A percentile compares a stretch with the other conserved stretches of the same genome.
phyloP scores from a whole-genome alignment of 164 flowering plant species.

The Dillenia suffruticosa region DNA sequence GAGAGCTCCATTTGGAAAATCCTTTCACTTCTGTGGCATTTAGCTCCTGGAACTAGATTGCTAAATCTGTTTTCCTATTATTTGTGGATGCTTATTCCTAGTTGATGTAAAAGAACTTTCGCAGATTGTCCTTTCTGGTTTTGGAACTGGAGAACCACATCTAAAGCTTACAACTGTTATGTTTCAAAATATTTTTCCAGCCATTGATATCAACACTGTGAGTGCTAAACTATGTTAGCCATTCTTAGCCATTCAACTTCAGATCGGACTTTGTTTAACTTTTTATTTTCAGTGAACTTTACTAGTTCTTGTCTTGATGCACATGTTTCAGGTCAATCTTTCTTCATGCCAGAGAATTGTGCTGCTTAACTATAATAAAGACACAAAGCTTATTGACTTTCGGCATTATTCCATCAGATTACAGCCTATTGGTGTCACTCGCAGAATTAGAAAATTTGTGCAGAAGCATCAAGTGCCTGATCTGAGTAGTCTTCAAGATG shows the following conservation, averaged over 20 bases:
- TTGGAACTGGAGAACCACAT: constrained; percentile 81
- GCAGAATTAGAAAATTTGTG: constrained; percentile 80
- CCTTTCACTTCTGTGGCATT: too few relatives aligned
- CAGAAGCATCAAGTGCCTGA: constrained; percentile 92
- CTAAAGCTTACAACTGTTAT: constrained; percentile 74
- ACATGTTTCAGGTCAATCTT: constrained; percentile 64
- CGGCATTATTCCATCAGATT: constrained; percentile 90
- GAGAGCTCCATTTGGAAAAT: too few relatives aligned
- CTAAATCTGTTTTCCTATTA: too few relatives aligned
- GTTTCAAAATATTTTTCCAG: constrained; percentile 93
- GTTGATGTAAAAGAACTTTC: not conserved
- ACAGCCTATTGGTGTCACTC: constrained; percentile 91
- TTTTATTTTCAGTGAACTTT: not conserved
- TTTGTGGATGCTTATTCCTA: too few relatives aligned
- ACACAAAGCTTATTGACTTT: constrained; percentile 84
- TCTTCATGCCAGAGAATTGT: constrained; percentile 90
- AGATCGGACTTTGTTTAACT: too few relatives aligned
- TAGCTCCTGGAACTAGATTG: too few relatives aligned
- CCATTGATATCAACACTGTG: constrained; percentile 91
- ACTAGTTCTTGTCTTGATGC: constrained; percentile 1
- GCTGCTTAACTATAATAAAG: constrained; percentile 82
- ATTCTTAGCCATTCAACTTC: not conserved
- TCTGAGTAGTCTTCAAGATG: constrained; percentile 82
- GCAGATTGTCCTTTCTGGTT: constrained; percentile 97
- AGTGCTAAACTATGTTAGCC: constrained; percentile 19